Conservation (phyloP, 208 protist genomes). For the Angomonas deanei region DNA sequence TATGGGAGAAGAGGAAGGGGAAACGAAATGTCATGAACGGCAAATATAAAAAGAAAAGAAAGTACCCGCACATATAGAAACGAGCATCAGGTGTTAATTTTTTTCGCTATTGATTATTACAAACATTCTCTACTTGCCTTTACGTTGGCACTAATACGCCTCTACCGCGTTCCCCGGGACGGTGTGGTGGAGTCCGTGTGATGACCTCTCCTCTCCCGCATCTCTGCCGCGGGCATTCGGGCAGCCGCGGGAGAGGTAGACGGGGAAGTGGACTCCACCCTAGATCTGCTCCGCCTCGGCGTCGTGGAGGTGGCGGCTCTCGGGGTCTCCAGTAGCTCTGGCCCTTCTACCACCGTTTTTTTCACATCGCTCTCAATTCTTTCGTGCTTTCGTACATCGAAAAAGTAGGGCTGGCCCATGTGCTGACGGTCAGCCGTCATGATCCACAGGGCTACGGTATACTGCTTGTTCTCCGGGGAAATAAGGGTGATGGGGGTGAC, state of each 20-base stretch:
- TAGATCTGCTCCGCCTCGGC: neutral
- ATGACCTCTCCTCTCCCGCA: neutral
- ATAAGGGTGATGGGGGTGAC: slow-evolving; percentile 32
- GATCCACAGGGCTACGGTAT: slow-evolving; percentile 38
- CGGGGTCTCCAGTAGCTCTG: neutral
- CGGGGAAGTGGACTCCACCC: too few species aligned
- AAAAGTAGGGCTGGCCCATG: slow-evolving; percentile 29
- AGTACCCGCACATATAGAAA: too few species aligned
- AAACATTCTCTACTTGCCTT: too few species aligned
- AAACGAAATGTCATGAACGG: neutral
- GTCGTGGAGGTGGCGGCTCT: neutral
- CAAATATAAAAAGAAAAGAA: too few species aligned
- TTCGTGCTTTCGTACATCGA: slow-evolving; percentile 29
- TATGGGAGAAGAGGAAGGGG: neutral
- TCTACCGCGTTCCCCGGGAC: neutral
- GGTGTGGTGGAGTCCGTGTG: neutral
- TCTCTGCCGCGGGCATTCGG: neutral
- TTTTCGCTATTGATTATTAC: too few species aligned
- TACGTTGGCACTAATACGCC: too few species aligned
- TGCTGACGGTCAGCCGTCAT: slow-evolving; percentile 44
- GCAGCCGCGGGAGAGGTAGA: neutral
- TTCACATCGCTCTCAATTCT: slow-evolving; percentile 14
- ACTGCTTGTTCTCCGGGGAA: slow-evolving; percentile 23
- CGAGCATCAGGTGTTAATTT: too few species aligned
- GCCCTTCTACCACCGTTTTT: neutral